phyloP scores from a whole-genome alignment of 2,329 filamentous ascomycete genomes.

The Biscogniauxia sp. region DNA sequence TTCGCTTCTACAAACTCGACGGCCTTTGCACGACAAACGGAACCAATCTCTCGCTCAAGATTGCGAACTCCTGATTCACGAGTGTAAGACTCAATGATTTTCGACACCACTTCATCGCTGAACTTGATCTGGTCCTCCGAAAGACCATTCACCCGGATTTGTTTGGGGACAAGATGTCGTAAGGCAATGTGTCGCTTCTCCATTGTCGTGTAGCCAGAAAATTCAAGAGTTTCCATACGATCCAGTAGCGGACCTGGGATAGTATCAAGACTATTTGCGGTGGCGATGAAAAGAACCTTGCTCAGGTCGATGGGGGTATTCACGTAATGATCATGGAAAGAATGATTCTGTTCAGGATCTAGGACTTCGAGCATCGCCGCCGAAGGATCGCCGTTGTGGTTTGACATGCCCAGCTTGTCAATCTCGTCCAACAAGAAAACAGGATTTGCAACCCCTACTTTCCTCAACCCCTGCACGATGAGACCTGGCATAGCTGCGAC shows the following conservation, averaged over 20 bases:
- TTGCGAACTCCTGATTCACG: conserved; percentile 95
- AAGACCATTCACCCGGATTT: conserved; percentile 87
- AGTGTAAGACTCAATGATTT: conserved; percentile 95
- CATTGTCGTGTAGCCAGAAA: conserved; percentile 93
- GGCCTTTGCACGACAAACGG: conserved; percentile 90
- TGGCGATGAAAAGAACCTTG: conserved; percentile 96
- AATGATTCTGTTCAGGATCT: conserved; percentile 94
- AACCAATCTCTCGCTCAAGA: conserved; percentile 90
- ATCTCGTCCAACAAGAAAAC: conserved; percentile 97
- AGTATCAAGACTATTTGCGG: conserved; percentile 90
- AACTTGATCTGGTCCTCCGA: conserved; percentile 71
- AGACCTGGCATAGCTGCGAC: conserved; percentile 98
- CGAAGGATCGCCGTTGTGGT: conserved; percentile 91
- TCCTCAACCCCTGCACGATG: conserved; percentile 89
- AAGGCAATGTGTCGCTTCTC: conserved; percentile 95
- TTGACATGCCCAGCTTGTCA: conserved; percentile 89
- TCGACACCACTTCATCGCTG: conserved; percentile 81
- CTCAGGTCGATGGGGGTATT: conserved; percentile 93
- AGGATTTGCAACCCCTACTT: conserved; percentile 92
- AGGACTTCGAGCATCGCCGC: conserved; percentile 98
- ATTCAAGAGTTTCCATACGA: conserved; percentile 92
- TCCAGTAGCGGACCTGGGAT: conserved; percentile 93
- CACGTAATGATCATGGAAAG: conserved; percentile 94
- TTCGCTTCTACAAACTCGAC: conserved; percentile 91
- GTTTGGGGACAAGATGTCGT: conserved; percentile 93